These are phyloP conservation scores for Cladosporium sphaerospermum DNA, from an alignment of 2,329 filamentous ascomycete species.

Conservation along the genomic window DNA sequence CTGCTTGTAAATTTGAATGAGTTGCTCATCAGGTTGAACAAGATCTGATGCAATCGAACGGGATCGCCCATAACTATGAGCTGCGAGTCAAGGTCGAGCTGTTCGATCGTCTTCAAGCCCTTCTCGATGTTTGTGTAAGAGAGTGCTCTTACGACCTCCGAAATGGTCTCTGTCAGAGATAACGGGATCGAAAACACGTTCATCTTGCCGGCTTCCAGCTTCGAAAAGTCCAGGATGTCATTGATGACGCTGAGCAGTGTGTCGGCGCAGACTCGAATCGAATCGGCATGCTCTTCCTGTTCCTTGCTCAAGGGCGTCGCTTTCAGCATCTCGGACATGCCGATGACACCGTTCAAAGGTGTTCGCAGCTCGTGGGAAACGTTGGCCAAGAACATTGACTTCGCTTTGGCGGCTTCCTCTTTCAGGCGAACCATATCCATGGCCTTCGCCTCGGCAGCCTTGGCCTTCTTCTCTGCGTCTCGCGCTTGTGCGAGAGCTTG, in stretches of 20 bases:
- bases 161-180: conserved; percentile 52
- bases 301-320: conserved; percentile 50
- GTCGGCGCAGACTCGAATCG: conserved; percentile 58
- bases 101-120: conserved; percentile 53
- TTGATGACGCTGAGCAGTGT: conserved; percentile 49
- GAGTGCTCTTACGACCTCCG: conserved; percentile 57
- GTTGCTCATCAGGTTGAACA: conserved; percentile 82
- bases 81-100: conserved; percentile 49
- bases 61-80: conserved; percentile 48
- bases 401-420: conserved; percentile 76
- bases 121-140: conserved; percentile 58
- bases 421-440: conserved; percentile 74
- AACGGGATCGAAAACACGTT: conserved; percentile 54
- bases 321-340: conserved; percentile 57
- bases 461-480: conserved; percentile 69
- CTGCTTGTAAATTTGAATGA: conserved; percentile 89
- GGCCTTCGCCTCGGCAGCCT: conserved; percentile 68
- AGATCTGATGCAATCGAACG: conserved; percentile 45
- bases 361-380: conserved; percentile 54
- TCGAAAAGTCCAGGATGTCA: conserved; percentile 48
- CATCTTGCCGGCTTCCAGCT: conserved; percentile 50
- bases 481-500: conserved; percentile 65
- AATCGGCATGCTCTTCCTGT: conserved; percentile 58
- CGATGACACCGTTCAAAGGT: conserved; percentile 49
- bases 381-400: conserved; percentile 65